These are phyloP conservation scores for Trifolium pratense DNA, from an alignment of 306 rosid genomes.

Conservation along the genomic window DNA sequence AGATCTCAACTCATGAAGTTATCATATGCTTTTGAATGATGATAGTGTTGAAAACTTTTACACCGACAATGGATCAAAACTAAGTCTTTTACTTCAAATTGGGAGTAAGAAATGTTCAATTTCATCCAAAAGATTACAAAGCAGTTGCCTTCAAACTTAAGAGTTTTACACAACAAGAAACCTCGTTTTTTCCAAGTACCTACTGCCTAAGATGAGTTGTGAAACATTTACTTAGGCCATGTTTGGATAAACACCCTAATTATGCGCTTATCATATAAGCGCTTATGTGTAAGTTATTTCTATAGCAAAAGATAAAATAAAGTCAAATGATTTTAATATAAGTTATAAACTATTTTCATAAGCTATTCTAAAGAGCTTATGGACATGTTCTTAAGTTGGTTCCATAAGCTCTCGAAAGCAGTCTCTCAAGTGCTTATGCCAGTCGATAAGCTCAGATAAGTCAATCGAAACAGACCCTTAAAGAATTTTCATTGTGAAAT, in stretches of 20 bases:
- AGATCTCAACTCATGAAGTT: not conserved
- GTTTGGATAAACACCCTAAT: not conserved
- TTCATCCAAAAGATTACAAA: not conserved
- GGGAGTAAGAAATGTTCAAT: not conserved
- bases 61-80: not conserved
- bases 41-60: not conserved
- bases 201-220: not conserved
- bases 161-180: too few species aligned
- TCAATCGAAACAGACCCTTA: not conserved
- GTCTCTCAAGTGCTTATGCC: not conserved
- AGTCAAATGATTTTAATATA: not conserved
- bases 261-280: not conserved
- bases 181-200: not conserved
- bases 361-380: not conserved
- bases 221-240: not conserved
- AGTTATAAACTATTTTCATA: too few species aligned
- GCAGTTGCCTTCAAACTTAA: too few species aligned
- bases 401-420: not conserved
- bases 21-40: conserved; percentile 1
- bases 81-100: not conserved
- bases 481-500: not conserved
- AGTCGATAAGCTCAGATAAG: not conserved
- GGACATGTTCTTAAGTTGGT: not conserved
- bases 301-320: not conserved
- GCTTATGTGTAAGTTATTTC: not conserved